Conservation (phyloP, 345 rosid species). For the Corchorus olitorius region DNA sequence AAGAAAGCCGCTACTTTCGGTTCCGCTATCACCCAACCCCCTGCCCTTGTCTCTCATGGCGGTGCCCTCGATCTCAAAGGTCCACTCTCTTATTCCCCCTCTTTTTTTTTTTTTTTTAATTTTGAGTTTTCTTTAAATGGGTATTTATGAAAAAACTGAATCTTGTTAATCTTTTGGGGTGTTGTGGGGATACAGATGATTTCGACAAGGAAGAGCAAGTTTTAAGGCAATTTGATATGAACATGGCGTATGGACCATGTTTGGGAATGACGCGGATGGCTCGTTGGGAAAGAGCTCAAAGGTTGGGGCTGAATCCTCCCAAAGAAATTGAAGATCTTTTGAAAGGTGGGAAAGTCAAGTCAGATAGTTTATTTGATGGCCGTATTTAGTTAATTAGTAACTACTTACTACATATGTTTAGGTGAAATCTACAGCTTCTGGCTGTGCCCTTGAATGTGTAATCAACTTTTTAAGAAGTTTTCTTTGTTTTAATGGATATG, state of each 20-base stretch:
- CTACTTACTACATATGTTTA: background rate
- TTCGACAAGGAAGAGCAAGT: conserved; percentile 46
- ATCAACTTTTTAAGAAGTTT: background rate
- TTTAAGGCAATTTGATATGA: conserved; percentile 78
- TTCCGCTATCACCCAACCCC: conserved; percentile 45
- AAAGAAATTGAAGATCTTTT: conserved; percentile 48
- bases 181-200: conserved; percentile 36
- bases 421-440: conserved; percentile 12
- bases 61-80: conserved; percentile 59
- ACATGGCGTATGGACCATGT: conserved; percentile 85
- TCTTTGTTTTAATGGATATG: conserved; percentile 6
- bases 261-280: conserved; percentile 66
- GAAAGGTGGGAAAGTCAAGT: conserved; percentile 44
- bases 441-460: conserved; percentile 17
- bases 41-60: conserved; percentile 58
- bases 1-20: conserved; percentile 42
- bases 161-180: background rate
- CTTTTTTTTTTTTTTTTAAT: background rate
- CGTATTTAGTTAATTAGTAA: conserved; percentile 38
- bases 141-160: background rate
- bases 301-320: conserved; percentile 70
- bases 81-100: conserved; percentile 15
- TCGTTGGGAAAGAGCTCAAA: conserved; percentile 79
- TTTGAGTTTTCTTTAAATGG: conserved; percentile 7
- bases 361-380: conserved; percentile 71